Conservation (phyloP, 192 early-diverging fungal species). For the Podila minutissima region DNA sequence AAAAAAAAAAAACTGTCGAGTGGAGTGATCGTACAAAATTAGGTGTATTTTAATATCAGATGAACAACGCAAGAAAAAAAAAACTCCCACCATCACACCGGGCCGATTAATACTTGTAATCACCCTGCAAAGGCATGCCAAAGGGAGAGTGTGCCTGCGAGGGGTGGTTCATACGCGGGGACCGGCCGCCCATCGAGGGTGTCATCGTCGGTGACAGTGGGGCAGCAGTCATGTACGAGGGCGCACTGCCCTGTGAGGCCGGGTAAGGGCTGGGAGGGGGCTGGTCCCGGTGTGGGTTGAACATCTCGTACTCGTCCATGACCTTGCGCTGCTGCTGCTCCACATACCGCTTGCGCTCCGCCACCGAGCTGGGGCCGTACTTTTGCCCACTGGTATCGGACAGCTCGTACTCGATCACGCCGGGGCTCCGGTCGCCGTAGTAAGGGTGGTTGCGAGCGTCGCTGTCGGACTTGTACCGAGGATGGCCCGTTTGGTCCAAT, state of each 20-base stretch:
- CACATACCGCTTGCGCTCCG: slow-evolving; percentile 49
- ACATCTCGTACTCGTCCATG: slow-evolving; percentile 54
- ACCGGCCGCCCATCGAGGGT: slow-evolving; percentile 46
- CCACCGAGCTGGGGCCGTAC: slow-evolving; percentile 27
- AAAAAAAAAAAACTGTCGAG: no score
- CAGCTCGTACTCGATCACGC: slow-evolving; percentile 44
- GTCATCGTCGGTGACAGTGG: slow-evolving; percentile 13
- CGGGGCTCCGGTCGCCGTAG: slow-evolving; percentile 31
- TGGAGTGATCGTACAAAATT: not conserved
- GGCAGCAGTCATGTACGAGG: slow-evolving; percentile 26
- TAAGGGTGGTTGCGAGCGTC: slow-evolving; percentile 48
- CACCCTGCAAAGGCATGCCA: slow-evolving; percentile 16
- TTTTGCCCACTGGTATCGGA: slow-evolving; percentile 44
- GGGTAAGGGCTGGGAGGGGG: slow-evolving; percentile 43
- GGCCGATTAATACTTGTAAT: slow-evolving; percentile 26
- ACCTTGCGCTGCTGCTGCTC: slow-evolving; percentile 49
- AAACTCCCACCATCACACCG: not conserved
- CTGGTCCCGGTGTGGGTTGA: slow-evolving; percentile 32
- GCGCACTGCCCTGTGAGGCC: slow-evolving; percentile 20
- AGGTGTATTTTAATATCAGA: not conserved
- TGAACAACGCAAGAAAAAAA: not conserved
- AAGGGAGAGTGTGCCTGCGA: slow-evolving; percentile 22
- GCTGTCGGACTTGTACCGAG: slow-evolving; percentile 34
- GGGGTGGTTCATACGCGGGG: slow-evolving; percentile 29
- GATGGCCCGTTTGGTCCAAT: slow-evolving; percentile 44